Conservation (phyloP, 176 grass and related monocot genomes). For the Alloteropsis semialata region DNA sequence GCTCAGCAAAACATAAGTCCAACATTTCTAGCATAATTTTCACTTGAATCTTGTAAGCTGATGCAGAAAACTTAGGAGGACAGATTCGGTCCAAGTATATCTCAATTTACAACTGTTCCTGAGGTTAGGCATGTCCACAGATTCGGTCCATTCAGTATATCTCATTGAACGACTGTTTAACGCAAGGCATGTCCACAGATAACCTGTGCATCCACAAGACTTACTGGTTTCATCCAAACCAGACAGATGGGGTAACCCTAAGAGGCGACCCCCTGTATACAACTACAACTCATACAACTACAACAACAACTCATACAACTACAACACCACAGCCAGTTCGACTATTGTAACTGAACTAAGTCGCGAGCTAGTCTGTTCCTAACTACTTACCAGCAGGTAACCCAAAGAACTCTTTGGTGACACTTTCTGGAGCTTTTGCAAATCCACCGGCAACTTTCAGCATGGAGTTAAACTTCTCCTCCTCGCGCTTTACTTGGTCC, state of each 20-base stretch:
- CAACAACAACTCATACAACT: conserved; percentile 30
- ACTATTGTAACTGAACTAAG: conserved; percentile 14
- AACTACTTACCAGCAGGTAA: conserved; percentile 23
- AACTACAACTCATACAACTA: conserved; percentile 41
- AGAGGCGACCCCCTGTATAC: conserved; percentile 4
- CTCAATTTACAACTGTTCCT: conserved; percentile 4
- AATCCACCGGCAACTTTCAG: conserved; percentile 59
- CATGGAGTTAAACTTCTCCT: conserved; percentile 70
- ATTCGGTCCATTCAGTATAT: neutral
- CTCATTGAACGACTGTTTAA: conserved; percentile 8
- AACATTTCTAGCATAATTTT: neutral
- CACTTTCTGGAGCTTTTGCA: conserved; percentile 29
- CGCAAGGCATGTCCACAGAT: neutral
- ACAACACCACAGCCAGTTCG: conserved; percentile 20
- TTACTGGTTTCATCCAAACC: conserved; percentile 9
- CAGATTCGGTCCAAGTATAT: neutral
- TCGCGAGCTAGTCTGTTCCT: neutral
- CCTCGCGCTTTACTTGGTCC: conserved; percentile 73
- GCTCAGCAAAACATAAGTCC: neutral
- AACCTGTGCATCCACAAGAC: neutral
- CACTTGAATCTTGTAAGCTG: neutral
- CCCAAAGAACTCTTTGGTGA: conserved; percentile 51
- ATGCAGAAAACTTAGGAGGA: neutral
- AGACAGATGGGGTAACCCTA: neutral
- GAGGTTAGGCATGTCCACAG: neutral